Base-by-base conservation (phyloP, 345 rosid genomes). In the Eucalyptus victrix region DNA sequence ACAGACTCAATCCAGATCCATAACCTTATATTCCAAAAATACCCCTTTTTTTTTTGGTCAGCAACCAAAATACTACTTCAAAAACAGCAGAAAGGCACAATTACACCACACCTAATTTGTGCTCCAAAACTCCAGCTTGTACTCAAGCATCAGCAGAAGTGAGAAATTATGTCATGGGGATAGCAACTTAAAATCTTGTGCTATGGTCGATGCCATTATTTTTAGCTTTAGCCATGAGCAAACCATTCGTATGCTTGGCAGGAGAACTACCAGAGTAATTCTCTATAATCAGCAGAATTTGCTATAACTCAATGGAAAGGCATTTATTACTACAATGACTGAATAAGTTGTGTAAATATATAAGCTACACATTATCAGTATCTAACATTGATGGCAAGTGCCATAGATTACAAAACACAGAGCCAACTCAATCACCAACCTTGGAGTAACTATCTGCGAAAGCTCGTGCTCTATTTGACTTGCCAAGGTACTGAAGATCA, bases 391-490 rank as follows among this genome's bases (percentile, higher is more conserved):
- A 40, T 76, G 2, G 13, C 34, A n/a, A 88, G 76, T 80, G 65
- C 6, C 8, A 12, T 12, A 50, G 3, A n/a, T 24, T 34, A 26
- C 49, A 47, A 49, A 86, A 51, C 30, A 60, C 49, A 16, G 32
- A 89, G 49, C 49, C 80, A 69, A 69, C 44, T 40, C 62, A 56
- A 58, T 56, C 28, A 90, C 95, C 42, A 89, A 98, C 98, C 99
- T 98, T 98, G 86, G 99, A 98, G 93, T 94, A 97, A 92, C 97
- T 97, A 89, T 98, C 99, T 58, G 99, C 97, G 90, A 95, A 98
- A 49, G 98, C 95, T 50, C 99, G 96, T 13, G 97, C 94, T 90
- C 94, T 93, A 89, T 96, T 96, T 89, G 94, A 86, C 90, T 93
- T 94, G 90, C 96, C 95, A 58, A 94, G 93, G 90, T 94, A 98